These are phyloP conservation scores for Mortierella sp. DNA, from an alignment of 371 early-diverging fungal species.

Conservation along the genomic window DNA sequence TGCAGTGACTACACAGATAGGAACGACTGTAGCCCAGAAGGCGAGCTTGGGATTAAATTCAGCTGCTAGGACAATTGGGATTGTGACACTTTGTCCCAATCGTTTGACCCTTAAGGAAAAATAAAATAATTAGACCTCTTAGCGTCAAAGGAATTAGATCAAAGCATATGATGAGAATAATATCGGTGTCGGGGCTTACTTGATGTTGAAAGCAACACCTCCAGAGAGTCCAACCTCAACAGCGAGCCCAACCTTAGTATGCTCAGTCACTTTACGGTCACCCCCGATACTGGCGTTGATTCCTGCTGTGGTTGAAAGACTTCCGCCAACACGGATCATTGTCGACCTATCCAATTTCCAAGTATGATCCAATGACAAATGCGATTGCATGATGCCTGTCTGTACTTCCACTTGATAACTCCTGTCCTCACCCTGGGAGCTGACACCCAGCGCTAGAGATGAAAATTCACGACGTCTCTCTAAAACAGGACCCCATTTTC, in stretches of 20 bases:
- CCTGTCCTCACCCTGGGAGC: conserved; percentile 61
- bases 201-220: conserved; percentile 81
- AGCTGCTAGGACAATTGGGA: conserved; percentile 87
- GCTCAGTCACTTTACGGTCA: conserved; percentile 73
- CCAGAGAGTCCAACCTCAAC: conserved; percentile 81
- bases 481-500: conserved; percentile 71
- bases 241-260: conserved; percentile 79
- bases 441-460: conserved; percentile 73
- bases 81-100: conserved; percentile 83
- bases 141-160: background rate
- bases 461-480: conserved; percentile 68
- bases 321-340: conserved; percentile 45
- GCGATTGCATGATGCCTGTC: conserved; percentile 58
- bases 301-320: conserved; percentile 67
- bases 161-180: background rate
- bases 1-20: conserved; percentile 71
- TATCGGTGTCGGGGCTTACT: conserved; percentile 56
- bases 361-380: conserved; percentile 45
- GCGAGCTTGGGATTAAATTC: conserved; percentile 78
- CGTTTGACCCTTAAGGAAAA: conserved; percentile 71
- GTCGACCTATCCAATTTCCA: conserved; percentile 40
- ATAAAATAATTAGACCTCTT: background rate
- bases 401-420: conserved; percentile 72
- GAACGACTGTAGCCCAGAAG: conserved; percentile 75
- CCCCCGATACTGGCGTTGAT: conserved; percentile 67